A percentile compares a stretch with the other conserved stretches of the same genome.
phyloP scores from a whole-genome alignment of 108 stramenopile species.

The Chaetoceros tenuissimus region DNA sequence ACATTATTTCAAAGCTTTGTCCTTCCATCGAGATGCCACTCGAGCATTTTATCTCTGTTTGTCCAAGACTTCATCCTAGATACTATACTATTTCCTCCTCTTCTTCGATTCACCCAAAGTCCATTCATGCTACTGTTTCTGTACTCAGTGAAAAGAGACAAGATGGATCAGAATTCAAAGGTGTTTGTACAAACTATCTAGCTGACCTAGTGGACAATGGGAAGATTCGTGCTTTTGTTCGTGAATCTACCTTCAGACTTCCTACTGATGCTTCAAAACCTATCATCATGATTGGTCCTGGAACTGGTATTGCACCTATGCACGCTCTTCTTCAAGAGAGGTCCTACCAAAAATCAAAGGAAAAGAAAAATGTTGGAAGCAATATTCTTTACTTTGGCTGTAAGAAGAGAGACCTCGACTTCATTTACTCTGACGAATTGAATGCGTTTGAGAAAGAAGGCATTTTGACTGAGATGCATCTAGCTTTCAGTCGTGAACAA shows the following conservation, averaged over 20 bases:
- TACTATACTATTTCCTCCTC: slow-evolving; percentile 96
- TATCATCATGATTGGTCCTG: slow-evolving; percentile 94
- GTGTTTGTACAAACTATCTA: slow-evolving; percentile 85
- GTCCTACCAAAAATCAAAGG: slow-evolving; percentile 24
- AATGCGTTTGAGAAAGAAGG: slow-evolving; percentile 48
- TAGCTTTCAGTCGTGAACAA: slow-evolving; percentile 89
- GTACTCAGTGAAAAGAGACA: slow-evolving; percentile 51
- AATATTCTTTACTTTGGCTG: slow-evolving; percentile 97
- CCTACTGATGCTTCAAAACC: slow-evolving; percentile 52
- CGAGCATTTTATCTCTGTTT: slow-evolving; percentile 78
- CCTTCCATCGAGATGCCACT: slow-evolving; percentile 75
- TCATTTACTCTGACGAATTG: slow-evolving; percentile 89
- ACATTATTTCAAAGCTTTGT: slow-evolving; percentile 55
- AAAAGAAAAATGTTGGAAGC: slow-evolving; percentile 27
- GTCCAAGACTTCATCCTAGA: slow-evolving; percentile 87
- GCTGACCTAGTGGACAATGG: slow-evolving; percentile 24
- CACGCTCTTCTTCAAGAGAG: slow-evolving; percentile 90
- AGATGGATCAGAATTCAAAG: slow-evolving; percentile 55
- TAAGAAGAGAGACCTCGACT: slow-evolving; percentile 74
- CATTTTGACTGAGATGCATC: slow-evolving; percentile 52
- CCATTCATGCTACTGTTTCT: slow-evolving; percentile 89
- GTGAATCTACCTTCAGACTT: slow-evolving; percentile 87
- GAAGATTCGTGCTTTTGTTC: slow-evolving; percentile 67
- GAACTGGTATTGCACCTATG: slow-evolving; percentile 98
- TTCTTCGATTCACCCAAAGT: slow-evolving; percentile 66